phyloP scores from a whole-genome alignment of 2,329 filamentous ascomycete species.

The Colletotrichum limetticola region DNA sequence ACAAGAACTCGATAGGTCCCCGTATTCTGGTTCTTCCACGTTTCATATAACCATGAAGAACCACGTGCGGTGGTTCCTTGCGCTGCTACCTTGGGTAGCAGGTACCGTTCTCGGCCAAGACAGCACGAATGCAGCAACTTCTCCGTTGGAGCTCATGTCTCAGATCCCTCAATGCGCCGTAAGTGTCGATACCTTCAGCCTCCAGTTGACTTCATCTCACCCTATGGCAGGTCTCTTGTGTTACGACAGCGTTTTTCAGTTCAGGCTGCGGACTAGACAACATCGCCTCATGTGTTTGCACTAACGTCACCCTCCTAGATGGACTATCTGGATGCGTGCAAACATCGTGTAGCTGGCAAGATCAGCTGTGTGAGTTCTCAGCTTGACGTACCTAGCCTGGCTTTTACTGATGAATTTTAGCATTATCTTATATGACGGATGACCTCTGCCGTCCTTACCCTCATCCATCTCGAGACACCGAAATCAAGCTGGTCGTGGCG shows the following conservation, averaged over 20 bases:
- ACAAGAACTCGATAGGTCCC: not conserved
- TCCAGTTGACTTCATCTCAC: not conserved
- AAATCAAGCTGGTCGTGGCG: slow-evolving; percentile 18
- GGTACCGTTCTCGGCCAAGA: slow-evolving; percentile 4
- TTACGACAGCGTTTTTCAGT: not conserved
- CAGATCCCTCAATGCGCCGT: slow-evolving; percentile 24
- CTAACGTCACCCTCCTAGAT: slow-evolving; percentile 19
- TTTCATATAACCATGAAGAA: slow-evolving; percentile 19
- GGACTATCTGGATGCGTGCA: slow-evolving; percentile 20
- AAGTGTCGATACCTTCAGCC: not conserved
- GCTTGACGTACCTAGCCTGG: accelerated
- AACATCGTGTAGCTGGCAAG: slow-evolving; percentile 6
- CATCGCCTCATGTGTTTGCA: slow-evolving; percentile 22
- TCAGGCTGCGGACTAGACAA: slow-evolving; percentile 10
- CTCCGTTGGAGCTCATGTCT: slow-evolving; percentile 3
- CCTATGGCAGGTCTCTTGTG: not conserved
- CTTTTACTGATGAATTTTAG: not conserved
- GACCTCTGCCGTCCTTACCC: slow-evolving; percentile 20
- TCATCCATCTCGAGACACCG: not conserved
- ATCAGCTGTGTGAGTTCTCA: slow-evolving; percentile 16
- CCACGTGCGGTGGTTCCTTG: slow-evolving; percentile 1
- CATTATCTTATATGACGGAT: slow-evolving; percentile 7
- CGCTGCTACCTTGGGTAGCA: slow-evolving; percentile 19
- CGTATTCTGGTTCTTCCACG: not conserved
- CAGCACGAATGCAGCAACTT: not conserved